Percentiles rank a stretch among this genome's conserved stretches.
Evolutionary conservation across 108 stramenopile genomes (phyloP).

Genomic region (Parmales sp.): DNA sequence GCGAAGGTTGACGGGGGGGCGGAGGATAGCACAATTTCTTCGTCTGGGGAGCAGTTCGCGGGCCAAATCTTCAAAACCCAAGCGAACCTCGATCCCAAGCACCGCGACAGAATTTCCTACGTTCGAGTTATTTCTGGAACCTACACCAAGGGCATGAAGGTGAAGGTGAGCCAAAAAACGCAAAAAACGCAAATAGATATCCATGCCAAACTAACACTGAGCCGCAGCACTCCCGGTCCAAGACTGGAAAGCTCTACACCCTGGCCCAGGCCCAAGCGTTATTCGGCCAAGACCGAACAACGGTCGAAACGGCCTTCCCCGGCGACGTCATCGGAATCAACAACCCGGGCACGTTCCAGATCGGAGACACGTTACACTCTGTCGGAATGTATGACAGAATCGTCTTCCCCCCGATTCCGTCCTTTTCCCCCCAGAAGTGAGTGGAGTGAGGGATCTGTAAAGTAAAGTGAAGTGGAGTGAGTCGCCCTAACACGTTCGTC

Average conservation of each 20-base stretch:
- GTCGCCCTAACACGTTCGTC: no score
- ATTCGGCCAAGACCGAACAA: slow-evolving; percentile 80
- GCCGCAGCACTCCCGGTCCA: slow-evolving; percentile 60
- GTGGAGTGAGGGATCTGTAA: slow-evolving; percentile 30
- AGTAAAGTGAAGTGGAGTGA: no score
- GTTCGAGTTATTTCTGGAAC: slow-evolving; percentile 75
- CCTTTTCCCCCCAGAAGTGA: slow-evolving; percentile 86
- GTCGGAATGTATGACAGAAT: slow-evolving; percentile 56
- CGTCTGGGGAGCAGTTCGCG: slow-evolving; percentile 48
- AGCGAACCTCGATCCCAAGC: slow-evolving; percentile 91
- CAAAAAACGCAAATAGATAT: no score
- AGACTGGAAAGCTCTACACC: slow-evolving; percentile 71
- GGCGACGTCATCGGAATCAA: slow-evolving; percentile 94
- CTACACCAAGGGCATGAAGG: slow-evolving; percentile 92
- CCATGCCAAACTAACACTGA: no score
- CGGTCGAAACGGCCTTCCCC: slow-evolving; percentile 79
- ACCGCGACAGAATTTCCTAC: slow-evolving; percentile 88
- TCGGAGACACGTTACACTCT: slow-evolving; percentile 73
- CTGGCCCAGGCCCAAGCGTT: slow-evolving; percentile 85
- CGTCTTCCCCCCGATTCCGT: slow-evolving; percentile 84
- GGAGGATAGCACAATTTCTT: background rate
- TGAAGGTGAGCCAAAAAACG: slow-evolving; percentile 28
- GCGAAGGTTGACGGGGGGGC: slow-evolving; percentile 21
- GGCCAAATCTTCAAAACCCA: slow-evolving; percentile 94
- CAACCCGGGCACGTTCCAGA: slow-evolving; percentile 83